Evolutionary conservation across 2,329 filamentous ascomycete genomes (phyloP).

Genomic region (Colletotrichum sp.): DNA sequence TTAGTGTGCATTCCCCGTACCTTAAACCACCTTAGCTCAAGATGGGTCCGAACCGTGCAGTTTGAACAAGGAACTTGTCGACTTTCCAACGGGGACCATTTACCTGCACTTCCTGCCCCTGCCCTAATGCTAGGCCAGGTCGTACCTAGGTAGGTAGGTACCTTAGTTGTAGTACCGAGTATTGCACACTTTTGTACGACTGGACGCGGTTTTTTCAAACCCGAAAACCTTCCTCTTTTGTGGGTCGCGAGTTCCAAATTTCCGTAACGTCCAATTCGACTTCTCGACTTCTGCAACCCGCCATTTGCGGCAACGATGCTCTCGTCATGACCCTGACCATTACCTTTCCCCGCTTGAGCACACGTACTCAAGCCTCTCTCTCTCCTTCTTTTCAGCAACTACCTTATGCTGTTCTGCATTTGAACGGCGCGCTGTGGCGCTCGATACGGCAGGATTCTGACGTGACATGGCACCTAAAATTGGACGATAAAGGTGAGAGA

Average conservation of each 20-base stretch:
- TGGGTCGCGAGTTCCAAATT: neutral
- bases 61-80: neutral
- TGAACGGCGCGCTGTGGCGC: neutral
- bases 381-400: neutral
- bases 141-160: neutral
- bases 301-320: neutral
- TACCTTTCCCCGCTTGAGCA: neutral
- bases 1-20: neutral
- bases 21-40: neutral
- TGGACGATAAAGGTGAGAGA: neutral
- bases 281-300: neutral
- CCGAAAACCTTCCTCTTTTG: neutral
- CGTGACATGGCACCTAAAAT: neutral
- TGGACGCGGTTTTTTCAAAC: neutral
- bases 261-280: neutral
- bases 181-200: neutral
- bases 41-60: neutral
- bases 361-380: neutral
- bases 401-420: neutral
- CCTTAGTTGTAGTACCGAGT: neutral
- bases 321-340: neutral
- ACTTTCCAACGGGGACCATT: neutral
- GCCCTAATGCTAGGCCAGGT: neutral
- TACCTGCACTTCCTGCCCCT: neutral
- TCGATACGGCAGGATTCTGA: neutral